Evolutionary conservation across 148 eudicot genomes (phyloP).

Genomic region (Rhododendron griersonianum): DNA sequence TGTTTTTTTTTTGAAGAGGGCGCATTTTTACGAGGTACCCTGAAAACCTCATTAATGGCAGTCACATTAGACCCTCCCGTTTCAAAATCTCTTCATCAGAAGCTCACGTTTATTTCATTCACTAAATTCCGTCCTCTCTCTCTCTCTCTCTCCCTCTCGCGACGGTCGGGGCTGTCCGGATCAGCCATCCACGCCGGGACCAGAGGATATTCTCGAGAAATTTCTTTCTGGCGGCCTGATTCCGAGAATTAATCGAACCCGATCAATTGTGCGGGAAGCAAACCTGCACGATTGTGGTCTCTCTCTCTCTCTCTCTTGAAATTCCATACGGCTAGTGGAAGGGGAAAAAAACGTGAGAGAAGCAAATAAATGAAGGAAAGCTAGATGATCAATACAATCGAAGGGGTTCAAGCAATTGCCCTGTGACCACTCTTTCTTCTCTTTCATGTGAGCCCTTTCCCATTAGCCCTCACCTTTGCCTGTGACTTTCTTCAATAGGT

Average conservation of each 20-base stretch:
- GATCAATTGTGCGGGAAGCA: too few relatives aligned
- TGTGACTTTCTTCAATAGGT: conserved; percentile 49
- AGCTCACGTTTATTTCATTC: not conserved
- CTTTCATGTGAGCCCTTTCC: conserved; percentile 37
- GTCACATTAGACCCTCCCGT: conserved; percentile 4
- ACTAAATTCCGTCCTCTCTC: not conserved
- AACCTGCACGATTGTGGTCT: not conserved
- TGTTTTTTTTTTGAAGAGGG: too few relatives aligned
- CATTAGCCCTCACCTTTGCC: conserved; percentile 9
- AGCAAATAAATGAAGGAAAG: not conserved
- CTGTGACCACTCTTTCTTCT: conserved; percentile 27
- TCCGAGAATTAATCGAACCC: not conserved
- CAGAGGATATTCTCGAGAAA: too few relatives aligned
- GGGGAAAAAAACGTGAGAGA: not conserved
- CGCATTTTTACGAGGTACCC: not conserved
- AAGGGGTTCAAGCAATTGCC: conserved; percentile 11
- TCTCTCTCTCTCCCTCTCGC: not conserved
- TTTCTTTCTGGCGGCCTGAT: not conserved
- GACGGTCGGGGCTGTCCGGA: too few relatives aligned
- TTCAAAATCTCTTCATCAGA: not conserved
- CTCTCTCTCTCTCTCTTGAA: not conserved
- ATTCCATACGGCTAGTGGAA: not conserved
- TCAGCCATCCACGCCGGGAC: too few relatives aligned
- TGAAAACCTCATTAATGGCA: conserved; percentile 5
- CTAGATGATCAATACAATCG: not conserved